phyloP scores from a whole-genome alignment of 345 rosid species.

The Pugionium cornutum region DNA sequence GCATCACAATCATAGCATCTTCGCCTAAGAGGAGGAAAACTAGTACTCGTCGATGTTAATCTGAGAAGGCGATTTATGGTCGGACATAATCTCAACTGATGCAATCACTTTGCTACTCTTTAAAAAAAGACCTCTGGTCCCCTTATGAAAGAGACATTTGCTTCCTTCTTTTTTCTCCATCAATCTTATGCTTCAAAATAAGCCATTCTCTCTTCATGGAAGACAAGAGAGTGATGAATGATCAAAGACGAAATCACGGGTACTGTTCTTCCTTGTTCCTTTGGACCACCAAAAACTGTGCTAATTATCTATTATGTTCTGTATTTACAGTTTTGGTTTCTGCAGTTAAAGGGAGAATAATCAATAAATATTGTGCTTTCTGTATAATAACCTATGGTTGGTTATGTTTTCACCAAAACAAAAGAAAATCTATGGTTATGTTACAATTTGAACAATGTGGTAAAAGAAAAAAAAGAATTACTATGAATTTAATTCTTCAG shows the following conservation, averaged over 20 bases:
- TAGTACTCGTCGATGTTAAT: conserved; percentile 27
- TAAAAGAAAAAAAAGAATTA: conserved; percentile 26
- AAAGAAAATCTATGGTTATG: conserved; percentile 4
- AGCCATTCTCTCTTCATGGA: conserved; percentile 33
- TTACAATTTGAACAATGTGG: conserved; percentile 25
- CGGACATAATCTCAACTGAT: conserved; percentile 26
- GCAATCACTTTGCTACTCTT: conserved; percentile 25
- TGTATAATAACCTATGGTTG: not conserved
- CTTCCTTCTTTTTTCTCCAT: conserved; percentile 31
- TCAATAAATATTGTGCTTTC: conserved; percentile 29
- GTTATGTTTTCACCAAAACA: too few relatives aligned
- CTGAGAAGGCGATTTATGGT: conserved; percentile 35
- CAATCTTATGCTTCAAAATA: conserved; percentile 31
- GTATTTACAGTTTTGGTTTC: conserved; percentile 35
- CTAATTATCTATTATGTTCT: conserved; percentile 14
- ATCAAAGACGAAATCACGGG: conserved; percentile 14
- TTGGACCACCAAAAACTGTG: conserved; percentile 33
- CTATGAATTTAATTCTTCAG: conserved; percentile 16
- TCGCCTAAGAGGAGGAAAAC: conserved; percentile 46
- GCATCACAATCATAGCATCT: conserved; percentile 35
- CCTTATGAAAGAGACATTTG: conserved; percentile 41
- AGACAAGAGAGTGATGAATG: conserved; percentile 41
- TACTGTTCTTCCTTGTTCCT: conserved; percentile 17
- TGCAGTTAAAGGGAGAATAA: conserved; percentile 30
- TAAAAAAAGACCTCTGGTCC: conserved; percentile 30